These are phyloP conservation scores for Hypoxylon sp. DNA, from an alignment of 2,329 filamentous ascomycete genomes.

Conservation along the genomic window DNA sequence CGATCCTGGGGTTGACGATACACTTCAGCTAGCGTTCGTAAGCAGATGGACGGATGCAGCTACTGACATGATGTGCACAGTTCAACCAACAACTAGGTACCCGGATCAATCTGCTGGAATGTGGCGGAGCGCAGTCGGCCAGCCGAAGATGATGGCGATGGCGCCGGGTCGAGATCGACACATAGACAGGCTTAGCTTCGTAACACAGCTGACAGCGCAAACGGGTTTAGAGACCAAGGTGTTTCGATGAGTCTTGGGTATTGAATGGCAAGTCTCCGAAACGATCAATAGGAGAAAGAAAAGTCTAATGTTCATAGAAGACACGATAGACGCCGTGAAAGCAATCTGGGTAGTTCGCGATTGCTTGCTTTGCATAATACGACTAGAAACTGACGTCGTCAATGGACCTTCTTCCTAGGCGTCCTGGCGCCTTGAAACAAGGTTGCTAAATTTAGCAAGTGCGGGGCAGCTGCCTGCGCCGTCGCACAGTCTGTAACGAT, in stretches of 20 bases:
- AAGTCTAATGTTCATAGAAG: neutral
- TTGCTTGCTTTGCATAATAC: neutral
- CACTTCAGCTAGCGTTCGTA: slow-evolving; percentile 17
- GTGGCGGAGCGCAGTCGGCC: slow-evolving; percentile 5
- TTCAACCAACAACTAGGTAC: neutral
- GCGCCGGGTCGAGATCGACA: neutral
- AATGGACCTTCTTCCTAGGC: neutral
- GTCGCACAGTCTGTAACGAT: neutral
- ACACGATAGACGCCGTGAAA: neutral
- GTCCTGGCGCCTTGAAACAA: neutral
- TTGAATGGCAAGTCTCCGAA: neutral
- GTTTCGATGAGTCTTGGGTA: neutral
- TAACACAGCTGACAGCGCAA: neutral
- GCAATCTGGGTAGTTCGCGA: neutral
- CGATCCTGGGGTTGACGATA: slow-evolving; percentile 63
- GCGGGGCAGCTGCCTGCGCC: neutral
- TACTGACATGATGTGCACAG: slow-evolving; percentile 23
- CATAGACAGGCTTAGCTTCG: neutral
- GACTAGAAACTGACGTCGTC: slow-evolving; percentile 1
- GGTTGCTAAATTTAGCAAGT: slow-evolving; percentile 1
- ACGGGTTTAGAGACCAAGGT: neutral
- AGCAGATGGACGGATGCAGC: neutral
- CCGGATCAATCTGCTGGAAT: neutral
- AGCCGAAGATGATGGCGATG: slow-evolving; percentile 5
- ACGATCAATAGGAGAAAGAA: neutral